A percentile compares a stretch with the other conserved stretches of the same genome.
phyloP scores from a whole-genome alignment of 2,329 filamentous ascomycete species.

The Nectriaceae sp. region DNA sequence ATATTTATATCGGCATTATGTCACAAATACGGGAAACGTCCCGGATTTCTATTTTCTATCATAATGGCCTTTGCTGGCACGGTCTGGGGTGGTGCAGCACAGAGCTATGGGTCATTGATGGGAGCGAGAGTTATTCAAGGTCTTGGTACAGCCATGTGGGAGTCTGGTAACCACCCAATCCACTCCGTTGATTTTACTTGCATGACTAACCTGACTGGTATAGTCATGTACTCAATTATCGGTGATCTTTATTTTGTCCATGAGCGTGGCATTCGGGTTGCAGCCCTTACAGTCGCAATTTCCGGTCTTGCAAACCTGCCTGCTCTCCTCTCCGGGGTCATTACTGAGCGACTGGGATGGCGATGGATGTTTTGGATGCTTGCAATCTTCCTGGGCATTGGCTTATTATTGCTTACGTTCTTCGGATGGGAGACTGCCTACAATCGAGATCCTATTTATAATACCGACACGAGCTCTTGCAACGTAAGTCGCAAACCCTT shows the following conservation, averaged over 20 bases:
- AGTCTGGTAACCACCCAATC: too few species aligned
- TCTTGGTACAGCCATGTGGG: too few species aligned
- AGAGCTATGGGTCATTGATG: too few species aligned
- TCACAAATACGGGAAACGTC: too few species aligned
- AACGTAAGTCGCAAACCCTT: neutral
- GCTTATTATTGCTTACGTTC: neutral
- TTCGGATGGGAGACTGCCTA: conserved; percentile 4
- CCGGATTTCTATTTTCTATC: too few species aligned
- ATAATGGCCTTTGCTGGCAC: too few species aligned
- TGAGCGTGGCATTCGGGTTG: conserved; percentile 1
- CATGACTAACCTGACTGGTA: too few species aligned
- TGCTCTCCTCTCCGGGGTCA: neutral
- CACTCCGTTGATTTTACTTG: too few species aligned
- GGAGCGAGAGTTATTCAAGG: too few species aligned
- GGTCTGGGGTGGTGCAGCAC: too few species aligned
- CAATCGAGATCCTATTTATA: neutral
- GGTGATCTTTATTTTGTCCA: conserved; percentile 3
- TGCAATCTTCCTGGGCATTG: conserved; percentile 2
- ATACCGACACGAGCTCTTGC: neutral
- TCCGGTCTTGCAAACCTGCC: neutral
- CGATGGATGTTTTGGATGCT: conserved; percentile 1
- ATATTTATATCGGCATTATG: too few species aligned
- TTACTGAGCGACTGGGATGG: conserved; percentile 2
- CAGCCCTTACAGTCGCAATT: neutral
- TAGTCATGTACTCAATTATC: conserved; percentile 1